Evolutionary conservation across 306 rosid species (phyloP), one percentile per base, ranked within the genome.

Genomic region (Dalbergia cultrata): DNA sequence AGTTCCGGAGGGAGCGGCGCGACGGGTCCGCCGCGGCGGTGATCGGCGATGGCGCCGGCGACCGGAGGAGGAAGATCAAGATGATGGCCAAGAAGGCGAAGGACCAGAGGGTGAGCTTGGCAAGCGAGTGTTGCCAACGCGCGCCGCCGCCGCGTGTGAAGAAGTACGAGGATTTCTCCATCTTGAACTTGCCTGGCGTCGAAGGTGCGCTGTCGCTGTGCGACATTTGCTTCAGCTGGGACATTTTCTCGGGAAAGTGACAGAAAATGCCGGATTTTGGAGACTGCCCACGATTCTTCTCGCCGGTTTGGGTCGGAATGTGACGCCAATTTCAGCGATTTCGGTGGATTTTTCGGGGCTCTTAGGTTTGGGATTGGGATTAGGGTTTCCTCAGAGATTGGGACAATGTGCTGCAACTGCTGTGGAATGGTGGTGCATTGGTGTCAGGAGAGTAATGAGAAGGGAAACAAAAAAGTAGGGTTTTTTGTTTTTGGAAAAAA

Each of bases 121-220:
- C 87, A 19, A 90, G 85, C 13, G 97, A 89, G 49, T 89, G 60
- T 70, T 95, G 97, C 97, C 95, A 93, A 50, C 98, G 88, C 26
- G 77, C 78, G 22, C 97, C 81, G 85, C 91, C 90, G 19, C 9
- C 60, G 22, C 60, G 60, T 12, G 60, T 7, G 60, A 54, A 54
- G 77, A 89, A 81, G 85, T 90, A 91, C 0, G 97, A 83, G 5
- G 94, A 85, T 61, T 94, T 94, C 11, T 94, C 98, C 90, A 92
- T 90, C 92, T 95, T 95, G 88, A 93, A 88, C 87, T 95, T 95
- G 9, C 98, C 99, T 5, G 99, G 97, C 12, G 98, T 93, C 5
- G 97, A 89, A 13, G 99, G 99, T 53, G 87, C 86, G 83, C 92
- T 85, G 75, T 95, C 95, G 3, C 83, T 76, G 80, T 90, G 92